Conservation (phyloP, 2,329 filamentous ascomycete genomes). For the Claviceps purpurea region DNA sequence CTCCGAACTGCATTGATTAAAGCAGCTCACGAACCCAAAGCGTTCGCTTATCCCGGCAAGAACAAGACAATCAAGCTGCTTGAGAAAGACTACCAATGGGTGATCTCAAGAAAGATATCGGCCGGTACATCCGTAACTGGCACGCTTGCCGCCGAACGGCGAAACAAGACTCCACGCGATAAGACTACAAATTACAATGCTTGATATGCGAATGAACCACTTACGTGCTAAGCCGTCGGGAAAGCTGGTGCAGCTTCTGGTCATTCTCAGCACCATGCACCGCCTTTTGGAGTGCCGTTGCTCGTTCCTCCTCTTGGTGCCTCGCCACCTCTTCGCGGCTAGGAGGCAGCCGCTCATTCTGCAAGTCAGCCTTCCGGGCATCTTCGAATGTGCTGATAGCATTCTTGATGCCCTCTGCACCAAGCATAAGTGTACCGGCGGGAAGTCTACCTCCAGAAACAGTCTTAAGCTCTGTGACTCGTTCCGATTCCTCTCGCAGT, state of each 20-base stretch:
- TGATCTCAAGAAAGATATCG: too few species aligned
- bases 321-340: constrained; percentile 82
- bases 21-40: too few species aligned
- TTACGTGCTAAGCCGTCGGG: constrained; percentile 88
- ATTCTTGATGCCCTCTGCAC: constrained; percentile 96
- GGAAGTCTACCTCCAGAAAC: constrained; percentile 85
- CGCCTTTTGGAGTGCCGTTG: constrained; percentile 74
- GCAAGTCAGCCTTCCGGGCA: constrained; percentile 87
- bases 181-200: too few species aligned
- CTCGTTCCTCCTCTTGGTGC: constrained; percentile 68
- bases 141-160: too few species aligned
- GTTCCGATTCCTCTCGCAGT: constrained; percentile 89
- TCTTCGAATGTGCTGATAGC: constrained; percentile 96
- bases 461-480: constrained; percentile 94
- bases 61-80: too few species aligned
- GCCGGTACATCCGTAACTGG: too few species aligned
- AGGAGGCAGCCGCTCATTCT: constrained; percentile 89
- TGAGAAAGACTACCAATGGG: too few species aligned
- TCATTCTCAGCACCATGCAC: constrained; percentile 86
- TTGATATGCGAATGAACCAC: constrained; percentile 1
- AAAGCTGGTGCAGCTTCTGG: constrained; percentile 70
- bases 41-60: too few species aligned
- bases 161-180: too few species aligned
- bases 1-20: too few species aligned
- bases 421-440: constrained; percentile 92